These are phyloP conservation scores for Tolypocladium ovalisporum DNA, from an alignment of 2,329 filamentous ascomycete species.

Conservation along the genomic window DNA sequence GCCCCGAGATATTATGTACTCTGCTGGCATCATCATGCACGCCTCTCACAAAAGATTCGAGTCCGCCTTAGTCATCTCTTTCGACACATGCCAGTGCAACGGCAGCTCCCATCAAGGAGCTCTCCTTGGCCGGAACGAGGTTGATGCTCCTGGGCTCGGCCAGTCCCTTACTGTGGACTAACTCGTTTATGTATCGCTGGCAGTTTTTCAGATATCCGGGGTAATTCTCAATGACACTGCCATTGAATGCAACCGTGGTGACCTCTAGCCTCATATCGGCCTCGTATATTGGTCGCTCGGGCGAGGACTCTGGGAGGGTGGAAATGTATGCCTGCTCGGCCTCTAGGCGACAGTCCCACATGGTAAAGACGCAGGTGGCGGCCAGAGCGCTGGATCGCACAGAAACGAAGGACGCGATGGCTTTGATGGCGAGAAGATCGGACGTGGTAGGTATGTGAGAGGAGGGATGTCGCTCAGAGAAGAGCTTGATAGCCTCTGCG, in stretches of 20 bases:
- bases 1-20: not conserved
- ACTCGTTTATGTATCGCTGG: constrained; percentile 51
- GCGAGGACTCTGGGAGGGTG: constrained; percentile 17
- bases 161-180: constrained; percentile 31
- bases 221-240: constrained; percentile 70
- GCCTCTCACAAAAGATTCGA: not conserved
- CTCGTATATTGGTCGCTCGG: constrained; percentile 34
- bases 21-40: not conserved
- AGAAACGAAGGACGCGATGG: constrained; percentile 43
- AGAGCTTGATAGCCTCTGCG: constrained; percentile 33
- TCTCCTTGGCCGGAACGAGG: constrained; percentile 61
- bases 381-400: constrained; percentile 48
- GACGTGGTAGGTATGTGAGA: constrained; percentile 23
- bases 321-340: constrained; percentile 26
- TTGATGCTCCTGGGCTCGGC: constrained; percentile 36
- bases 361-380: constrained; percentile 45
- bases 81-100: constrained; percentile 48
- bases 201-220: constrained; percentile 53
- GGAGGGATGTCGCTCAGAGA: constrained; percentile 39
- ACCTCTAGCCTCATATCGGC: constrained; percentile 33
- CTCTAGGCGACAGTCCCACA: constrained; percentile 46
- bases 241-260: constrained; percentile 65
- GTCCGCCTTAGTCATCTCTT: constrained; percentile 1
- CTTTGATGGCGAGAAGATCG: constrained; percentile 42
- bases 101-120: constrained; percentile 64